Evolutionary conservation across 345 rosid genomes (phyloP), one percentile per base, ranked within the genome.

Genomic region (Eucalyptus pauciflora): DNA sequence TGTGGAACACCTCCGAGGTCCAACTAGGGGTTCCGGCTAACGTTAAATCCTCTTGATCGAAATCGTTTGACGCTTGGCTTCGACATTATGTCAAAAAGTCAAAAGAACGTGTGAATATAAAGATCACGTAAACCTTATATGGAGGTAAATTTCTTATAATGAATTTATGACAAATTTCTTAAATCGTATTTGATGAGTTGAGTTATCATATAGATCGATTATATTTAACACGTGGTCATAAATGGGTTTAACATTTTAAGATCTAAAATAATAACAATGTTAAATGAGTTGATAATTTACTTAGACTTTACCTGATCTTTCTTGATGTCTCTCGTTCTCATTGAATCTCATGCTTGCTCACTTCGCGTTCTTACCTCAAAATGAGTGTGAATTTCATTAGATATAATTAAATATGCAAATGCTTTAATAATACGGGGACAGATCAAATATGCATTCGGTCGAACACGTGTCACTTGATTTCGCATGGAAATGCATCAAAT

Each of bases 291-390:
- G 29, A 24, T 56, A 56, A 56, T 56, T 56, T 56, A 22, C 1
- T 56, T 24, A 56, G 6, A 56, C 29, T 10, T 22, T 4, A 56
- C 1, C 5, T 10, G 24, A 13, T 56, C 1, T 24, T 5, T 56
- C 6, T 56, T 0, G 1, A 2, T 10, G 1, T 24, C 1, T 56
- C 29, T 56, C 13, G 0, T 1, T 24, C 29, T 56, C 29, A 22
- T 10, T 56, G 1, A 5, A 56, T 0, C 6, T 24, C 0, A 1
- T 10, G 3, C 13, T 56, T 0, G 1, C 29, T 56, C 2, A 56
- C 4, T 56, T 56, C 3, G 13, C 1, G 2, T 5, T 56, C 1
- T 56, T 56, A 22, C 1, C 1, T 25, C 3, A 4, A 0, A 24
- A 10, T 2, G 5, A 0, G 3, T 10, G 6, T 56, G 6, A 56